Evolutionary conservation across 345 rosid species (phyloP), one percentile per base, ranked within the genome.

Genomic region (Crucihimalaya himalaica): DNA sequence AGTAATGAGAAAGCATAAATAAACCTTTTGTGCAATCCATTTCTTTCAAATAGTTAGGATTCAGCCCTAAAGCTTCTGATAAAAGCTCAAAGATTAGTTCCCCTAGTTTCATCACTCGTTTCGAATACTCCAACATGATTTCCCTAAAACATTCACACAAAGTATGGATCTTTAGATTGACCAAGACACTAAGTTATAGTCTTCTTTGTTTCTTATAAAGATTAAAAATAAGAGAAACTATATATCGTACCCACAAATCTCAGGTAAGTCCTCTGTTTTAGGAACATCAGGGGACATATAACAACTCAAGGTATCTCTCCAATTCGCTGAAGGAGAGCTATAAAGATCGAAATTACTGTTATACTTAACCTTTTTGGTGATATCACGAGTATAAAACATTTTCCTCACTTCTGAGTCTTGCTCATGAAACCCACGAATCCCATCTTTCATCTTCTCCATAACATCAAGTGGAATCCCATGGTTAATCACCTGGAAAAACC

Each of bases 51-150:
- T 79, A 73, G 25, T 76, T 68, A 19, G 81, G 68, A 9, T 62
- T 74, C 74, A 88, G 21, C 10, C 88, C 89, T n/a, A 88, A 80
- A 45, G 86, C 87, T 78, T 86, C 84, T 0, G 89, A n/a, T n/a
- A n/a, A n/a, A n/a, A n/a, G n/a, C n/a, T n/a, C n/a, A n/a, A n/a
- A n/a, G n/a, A n/a, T n/a, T n/a, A n/a, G n/a, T n/a, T n/a, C n/a
- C n/a, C n/a, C n/a, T n/a, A n/a, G n/a, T n/a, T n/a, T n/a, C n/a
- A n/a, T n/a, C n/a, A n/a, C n/a, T n/a, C n/a, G n/a, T n/a, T n/a
- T n/a, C n/a, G n/a, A n/a, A n/a, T n/a, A n/a, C n/a, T n/a, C n/a
- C n/a, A n/a, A n/a, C n/a, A n/a, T n/a, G n/a, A n/a, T n/a, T n/a
- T n/a, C n/a, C n/a, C n/a, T n/a, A n/a, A n/a, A n/a, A n/a, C n/a